phyloP scores from a whole-genome alignment of 2,329 filamentous ascomycete species.

The Hymenoscyphus repandus region DNA sequence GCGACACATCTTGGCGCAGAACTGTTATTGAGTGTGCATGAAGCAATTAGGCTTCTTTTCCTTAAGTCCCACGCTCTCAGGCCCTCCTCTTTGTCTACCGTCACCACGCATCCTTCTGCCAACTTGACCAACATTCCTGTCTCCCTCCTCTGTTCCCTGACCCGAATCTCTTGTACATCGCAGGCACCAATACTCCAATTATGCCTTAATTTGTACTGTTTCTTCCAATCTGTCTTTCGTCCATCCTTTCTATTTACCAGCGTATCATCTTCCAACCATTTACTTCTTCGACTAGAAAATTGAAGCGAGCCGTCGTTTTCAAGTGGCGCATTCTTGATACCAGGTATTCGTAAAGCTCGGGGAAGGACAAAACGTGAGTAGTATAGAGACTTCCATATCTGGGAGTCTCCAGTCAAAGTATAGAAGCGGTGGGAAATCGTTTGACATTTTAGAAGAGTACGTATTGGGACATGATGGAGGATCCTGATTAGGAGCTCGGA shows the following conservation, averaged over 20 bases:
- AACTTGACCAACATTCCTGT: slow-evolving; percentile 69
- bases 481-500: slow-evolving; percentile 86
- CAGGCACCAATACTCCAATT: slow-evolving; percentile 88
- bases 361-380: slow-evolving; percentile 83
- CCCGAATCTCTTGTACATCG: slow-evolving; percentile 67
- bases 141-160: slow-evolving; percentile 35
- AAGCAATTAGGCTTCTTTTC: slow-evolving; percentile 54
- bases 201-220: slow-evolving; percentile 79
- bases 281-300: slow-evolving; percentile 40
- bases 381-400: slow-evolving; percentile 88
- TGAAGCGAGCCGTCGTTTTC: slow-evolving; percentile 18
- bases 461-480: slow-evolving; percentile 67
- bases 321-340: slow-evolving; percentile 40
- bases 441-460: slow-evolving; percentile 57
- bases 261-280: slow-evolving; percentile 41
- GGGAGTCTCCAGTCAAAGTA: slow-evolving; percentile 69
- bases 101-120: slow-evolving; percentile 70
- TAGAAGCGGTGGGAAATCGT: slow-evolving; percentile 72
- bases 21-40: slow-evolving; percentile 32
- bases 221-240: slow-evolving; percentile 69
- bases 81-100: slow-evolving; percentile 63
- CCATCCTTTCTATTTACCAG: slow-evolving; percentile 25
- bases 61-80: slow-evolving; percentile 75
- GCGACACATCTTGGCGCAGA: slow-evolving; percentile 57
- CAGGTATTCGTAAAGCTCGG: slow-evolving; percentile 69